Percentiles rank a stretch among this genome's conserved stretches.
Conservation (phyloP, 805 yeast species). For the Candida germanica region DNA sequence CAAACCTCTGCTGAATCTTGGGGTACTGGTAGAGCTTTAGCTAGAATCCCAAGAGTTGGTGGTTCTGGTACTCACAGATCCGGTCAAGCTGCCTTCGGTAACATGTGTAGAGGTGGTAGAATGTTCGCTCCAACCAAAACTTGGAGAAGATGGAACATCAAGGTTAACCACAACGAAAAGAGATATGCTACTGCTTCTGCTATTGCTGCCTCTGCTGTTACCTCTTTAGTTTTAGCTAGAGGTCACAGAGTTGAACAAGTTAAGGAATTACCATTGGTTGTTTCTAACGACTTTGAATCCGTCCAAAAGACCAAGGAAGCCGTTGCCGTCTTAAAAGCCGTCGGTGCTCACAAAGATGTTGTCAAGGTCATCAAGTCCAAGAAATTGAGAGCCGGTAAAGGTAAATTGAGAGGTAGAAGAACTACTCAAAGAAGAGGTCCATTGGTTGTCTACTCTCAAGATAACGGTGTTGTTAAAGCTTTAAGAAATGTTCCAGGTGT, state of each 20-base stretch:
- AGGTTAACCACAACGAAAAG: conserved; percentile 99
- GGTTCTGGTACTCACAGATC: conserved; percentile 99
- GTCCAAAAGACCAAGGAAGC: conserved; percentile 98
- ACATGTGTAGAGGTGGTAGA: conserved; percentile 99
- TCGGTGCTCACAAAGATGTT: conserved; percentile 98
- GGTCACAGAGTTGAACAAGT: conserved; percentile 99
- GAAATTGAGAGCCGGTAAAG: conserved; percentile 99
- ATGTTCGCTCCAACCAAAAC: conserved; percentile 99
- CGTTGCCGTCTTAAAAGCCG: conserved; percentile 94
- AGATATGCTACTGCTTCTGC: conserved; percentile 99
- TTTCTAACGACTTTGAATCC: conserved; percentile 87
- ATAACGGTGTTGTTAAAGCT: conserved; percentile 97
- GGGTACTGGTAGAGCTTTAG: conserved; percentile 99
- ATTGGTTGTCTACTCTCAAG: conserved; percentile 95
- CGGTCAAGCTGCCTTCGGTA: conserved; percentile 99
- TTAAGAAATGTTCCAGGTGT: conserved; percentile 99
- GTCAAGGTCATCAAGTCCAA: conserved; percentile 97
- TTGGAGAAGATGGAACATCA: conserved; percentile 99
- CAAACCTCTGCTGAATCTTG: conserved; percentile 99
- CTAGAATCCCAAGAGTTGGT: conserved; percentile 99
- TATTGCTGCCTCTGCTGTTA: conserved; percentile 97
- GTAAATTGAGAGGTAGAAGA: conserved; percentile 99
- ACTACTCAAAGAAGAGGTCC: conserved; percentile 99
- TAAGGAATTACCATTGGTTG: conserved; percentile 98
- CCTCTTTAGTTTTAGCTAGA: conserved; percentile 98